Evolutionary conservation across 805 yeast species (phyloP), one percentile per base, ranked within the genome.

Genomic region (Candida cerambycidarum): DNA sequence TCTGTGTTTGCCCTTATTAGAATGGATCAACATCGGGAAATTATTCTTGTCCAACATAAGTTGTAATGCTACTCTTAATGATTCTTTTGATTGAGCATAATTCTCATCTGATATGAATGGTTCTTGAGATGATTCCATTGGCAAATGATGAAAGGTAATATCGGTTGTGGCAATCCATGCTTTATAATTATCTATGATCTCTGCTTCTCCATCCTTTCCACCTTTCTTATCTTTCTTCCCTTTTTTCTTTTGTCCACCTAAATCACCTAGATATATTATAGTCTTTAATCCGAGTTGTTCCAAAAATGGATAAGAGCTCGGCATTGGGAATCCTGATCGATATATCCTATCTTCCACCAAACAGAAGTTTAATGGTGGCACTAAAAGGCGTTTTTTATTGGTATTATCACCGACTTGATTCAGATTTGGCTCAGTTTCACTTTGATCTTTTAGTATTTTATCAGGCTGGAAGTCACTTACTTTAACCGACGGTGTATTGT

Each of bases 1-100:
- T 32, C 99, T 66, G 60, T 92, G 99, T 61, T 93, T 93, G n/a
- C 99, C 99, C 67, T 92, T 92, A 62, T 93, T 89, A 3, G 97
- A 89, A 61, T 93, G 98, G 10, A 92, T 78, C 43, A 92, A 69
- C 10, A 92, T 80, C 1, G 99, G 99, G 58, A 85, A 88, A 59
- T 89, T 89, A 11, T 81, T 79, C 36, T 71, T 71, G 53, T 84
- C 76, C 24, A 82, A 58, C 38, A 85, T 69, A 28, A 84, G 54
- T 43, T 76, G 69, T 32, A 85, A 65, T 1, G 87, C 82, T 16
- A 63, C 58, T 32, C 78, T 69, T 44, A 89, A 73, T 2, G 83
- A 76, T 25, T 51, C 57, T 40, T 65, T 65, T 0, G 72, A 59
- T 45, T 61, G 68, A n/a, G 54, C 53, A 37, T 62, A 64, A 16